Evolutionary conservation across 2,329 filamentous ascomycete genomes (phyloP), one percentile per base, ranked within the genome.

Genomic region (Penicillium sp.): DNA sequence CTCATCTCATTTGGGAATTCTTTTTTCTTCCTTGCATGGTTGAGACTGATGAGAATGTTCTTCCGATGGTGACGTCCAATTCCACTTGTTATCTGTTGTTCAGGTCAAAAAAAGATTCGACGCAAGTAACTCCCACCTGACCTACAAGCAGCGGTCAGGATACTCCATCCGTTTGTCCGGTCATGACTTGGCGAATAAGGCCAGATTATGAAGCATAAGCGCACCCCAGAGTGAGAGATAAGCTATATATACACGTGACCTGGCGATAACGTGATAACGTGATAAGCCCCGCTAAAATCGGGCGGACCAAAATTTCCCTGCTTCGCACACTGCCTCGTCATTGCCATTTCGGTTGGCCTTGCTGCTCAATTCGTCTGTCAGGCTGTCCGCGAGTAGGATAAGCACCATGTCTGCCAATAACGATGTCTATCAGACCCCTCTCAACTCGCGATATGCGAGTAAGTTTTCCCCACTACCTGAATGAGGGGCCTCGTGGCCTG

Each of bases 401-500:
- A 50, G 34, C 53, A 59, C 32, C 35, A 66, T 66, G 63, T 57
- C 63, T 44, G 45, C 60, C 36, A 62, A 50, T 50, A 69, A 70
- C 60, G 75, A 79, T 57, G 67, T 67, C 38, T 79, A 82, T 61
- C 74, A 82, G 67, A 86, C 83, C 29, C 77, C 82, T 22, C 69
- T 88, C 52, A 80, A 76, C 50, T 74, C 73, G 52, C 77, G 86
- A 54, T 92, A 92, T 71, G 80, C 80, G 66, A 84, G 76, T 66
- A 60, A 64, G 47, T 60, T 6, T 35, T 15, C 30, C 26, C 41
- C 23, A 16, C 18, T 28, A 34, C 30, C 28, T 17, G 44, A 31
- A 39, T 36, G 22, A 37, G 43, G 46, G 39, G 41, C 22, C 22
- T n/a, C 17, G 32, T 40, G 33, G 34, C 28, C 22, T 34, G 31